phyloP scores from a whole-genome alignment of 2,329 filamentous ascomycete species.

The Xylaria sp. region DNA sequence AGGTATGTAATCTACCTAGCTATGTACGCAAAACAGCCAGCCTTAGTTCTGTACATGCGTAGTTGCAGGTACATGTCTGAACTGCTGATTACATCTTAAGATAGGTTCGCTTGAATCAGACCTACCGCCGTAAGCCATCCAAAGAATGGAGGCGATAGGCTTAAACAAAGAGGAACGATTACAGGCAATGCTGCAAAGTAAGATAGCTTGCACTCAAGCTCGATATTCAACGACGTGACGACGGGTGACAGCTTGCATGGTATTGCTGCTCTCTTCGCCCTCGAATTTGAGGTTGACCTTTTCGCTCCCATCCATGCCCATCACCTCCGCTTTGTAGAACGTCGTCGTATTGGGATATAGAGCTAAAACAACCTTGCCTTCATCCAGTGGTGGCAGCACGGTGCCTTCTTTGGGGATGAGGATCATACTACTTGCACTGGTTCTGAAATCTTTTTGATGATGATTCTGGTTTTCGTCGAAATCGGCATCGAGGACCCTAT shows the following conservation, averaged over 20 bases:
- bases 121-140: background rate
- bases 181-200: background rate
- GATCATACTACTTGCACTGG: constrained; percentile 79
- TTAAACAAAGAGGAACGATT: background rate
- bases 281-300: constrained; percentile 79
- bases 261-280: constrained; percentile 78
- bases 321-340: constrained; percentile 85
- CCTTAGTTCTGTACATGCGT: too few species aligned
- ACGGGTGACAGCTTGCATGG: constrained; percentile 78
- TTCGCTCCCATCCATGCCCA: constrained; percentile 68
- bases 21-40: too few species aligned
- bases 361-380: constrained; percentile 78
- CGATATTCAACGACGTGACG: constrained; percentile 81
- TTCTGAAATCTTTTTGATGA: constrained; percentile 75
- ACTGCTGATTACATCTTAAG: too few species aligned
- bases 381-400: constrained; percentile 69
- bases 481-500: constrained; percentile 83
- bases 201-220: constrained; percentile 41
- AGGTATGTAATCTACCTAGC: too few species aligned
- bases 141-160: background rate
- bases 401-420: constrained; percentile 71
- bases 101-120: too few species aligned
- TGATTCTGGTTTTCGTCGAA: constrained; percentile 74
- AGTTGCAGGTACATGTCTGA: too few species aligned
- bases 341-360: constrained; percentile 86